Conservation (phyloP, 495 filamentous ascomycete genomes). For the Penicillium arizonense region DNA sequence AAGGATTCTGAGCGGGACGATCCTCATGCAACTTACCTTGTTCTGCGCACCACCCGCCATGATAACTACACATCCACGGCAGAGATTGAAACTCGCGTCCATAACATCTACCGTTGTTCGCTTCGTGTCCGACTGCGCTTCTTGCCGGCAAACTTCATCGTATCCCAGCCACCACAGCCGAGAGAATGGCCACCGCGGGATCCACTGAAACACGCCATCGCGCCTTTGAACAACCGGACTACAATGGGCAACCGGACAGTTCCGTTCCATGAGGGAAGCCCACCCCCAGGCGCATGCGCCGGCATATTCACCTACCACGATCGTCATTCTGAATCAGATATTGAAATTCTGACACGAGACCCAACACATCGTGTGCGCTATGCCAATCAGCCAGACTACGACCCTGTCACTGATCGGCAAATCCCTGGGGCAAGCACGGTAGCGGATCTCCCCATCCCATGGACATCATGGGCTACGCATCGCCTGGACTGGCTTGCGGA, state of each 20-base stretch:
- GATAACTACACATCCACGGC: slow-evolving; percentile 57
- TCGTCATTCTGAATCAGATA: slow-evolving; percentile 67
- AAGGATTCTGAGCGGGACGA: slow-evolving; percentile 15
- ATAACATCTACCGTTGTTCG: slow-evolving; percentile 57
- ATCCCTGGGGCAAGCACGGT: slow-evolving; percentile 37
- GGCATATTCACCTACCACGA: slow-evolving; percentile 70
- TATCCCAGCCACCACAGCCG: slow-evolving; percentile 9
- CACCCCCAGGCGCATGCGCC: slow-evolving; percentile 54
- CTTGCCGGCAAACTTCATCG: slow-evolving; percentile 16
- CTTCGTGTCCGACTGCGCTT: slow-evolving; percentile 57
- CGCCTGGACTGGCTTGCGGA: slow-evolving; percentile 68
- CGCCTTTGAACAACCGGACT: neutral
- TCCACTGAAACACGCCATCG: neutral
- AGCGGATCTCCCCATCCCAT: slow-evolving; percentile 38
- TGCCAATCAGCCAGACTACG: slow-evolving; percentile 70
- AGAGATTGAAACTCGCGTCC: slow-evolving; percentile 59
- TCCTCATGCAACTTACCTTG: slow-evolving; percentile 50
- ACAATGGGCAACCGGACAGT: neutral
- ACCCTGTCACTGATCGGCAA: slow-evolving; percentile 27
- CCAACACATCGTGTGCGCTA: slow-evolving; percentile 57
- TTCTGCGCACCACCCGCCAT: slow-evolving; percentile 59
- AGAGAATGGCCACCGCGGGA: slow-evolving; percentile 4
- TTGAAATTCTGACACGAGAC: slow-evolving; percentile 70
- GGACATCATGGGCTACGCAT: slow-evolving; percentile 69
- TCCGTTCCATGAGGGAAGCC: slow-evolving; percentile 2